Conservation (phyloP, 2,329 filamentous ascomycete species). For the Botrytis porri region DNA sequence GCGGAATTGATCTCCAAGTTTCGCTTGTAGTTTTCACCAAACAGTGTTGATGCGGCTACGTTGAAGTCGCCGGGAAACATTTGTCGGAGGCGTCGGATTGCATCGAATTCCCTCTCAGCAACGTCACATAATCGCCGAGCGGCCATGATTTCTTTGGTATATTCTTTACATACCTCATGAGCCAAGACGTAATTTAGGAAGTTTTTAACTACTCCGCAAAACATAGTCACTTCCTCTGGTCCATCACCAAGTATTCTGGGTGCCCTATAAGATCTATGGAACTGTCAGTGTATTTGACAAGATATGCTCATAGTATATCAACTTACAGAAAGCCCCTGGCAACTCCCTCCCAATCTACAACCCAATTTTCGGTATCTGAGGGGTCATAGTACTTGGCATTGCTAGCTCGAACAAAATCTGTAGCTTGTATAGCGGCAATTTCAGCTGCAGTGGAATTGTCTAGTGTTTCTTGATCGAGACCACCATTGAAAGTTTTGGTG, state of each 20-base stretch:
- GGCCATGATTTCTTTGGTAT: slow-evolving; percentile 60
- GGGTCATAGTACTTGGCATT: slow-evolving; percentile 50
- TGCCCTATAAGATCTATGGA: slow-evolving; percentile 52
- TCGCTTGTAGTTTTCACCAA: slow-evolving; percentile 47
- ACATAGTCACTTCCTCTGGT: slow-evolving; percentile 52
- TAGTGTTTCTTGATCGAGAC: slow-evolving; percentile 59
- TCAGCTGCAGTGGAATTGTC: slow-evolving; percentile 60
- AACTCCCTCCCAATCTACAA: slow-evolving; percentile 76
- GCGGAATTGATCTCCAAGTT: slow-evolving; percentile 21
- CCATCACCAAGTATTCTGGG: slow-evolving; percentile 56
- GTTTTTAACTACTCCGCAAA: slow-evolving; percentile 70
- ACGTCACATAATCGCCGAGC: slow-evolving; percentile 65
- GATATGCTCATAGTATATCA: not conserved
- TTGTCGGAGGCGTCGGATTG: slow-evolving; percentile 49
- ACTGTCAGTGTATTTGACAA: slow-evolving; percentile 23
- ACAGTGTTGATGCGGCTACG: slow-evolving; percentile 66
- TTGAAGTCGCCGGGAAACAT: slow-evolving; percentile 78
- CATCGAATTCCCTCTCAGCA: slow-evolving; percentile 65
- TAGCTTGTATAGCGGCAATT: slow-evolving; percentile 61
- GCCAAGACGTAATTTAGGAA: slow-evolving; percentile 85
- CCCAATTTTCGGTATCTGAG: slow-evolving; percentile 56
- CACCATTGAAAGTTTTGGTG: slow-evolving; percentile 58
- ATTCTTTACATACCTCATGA: slow-evolving; percentile 84
- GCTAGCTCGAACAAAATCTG: slow-evolving; percentile 53
- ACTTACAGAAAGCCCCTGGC: slow-evolving; percentile 75